Base-by-base conservation (phyloP, 352 stramenopile genomes). In the Globisporangium parvum region DNA sequence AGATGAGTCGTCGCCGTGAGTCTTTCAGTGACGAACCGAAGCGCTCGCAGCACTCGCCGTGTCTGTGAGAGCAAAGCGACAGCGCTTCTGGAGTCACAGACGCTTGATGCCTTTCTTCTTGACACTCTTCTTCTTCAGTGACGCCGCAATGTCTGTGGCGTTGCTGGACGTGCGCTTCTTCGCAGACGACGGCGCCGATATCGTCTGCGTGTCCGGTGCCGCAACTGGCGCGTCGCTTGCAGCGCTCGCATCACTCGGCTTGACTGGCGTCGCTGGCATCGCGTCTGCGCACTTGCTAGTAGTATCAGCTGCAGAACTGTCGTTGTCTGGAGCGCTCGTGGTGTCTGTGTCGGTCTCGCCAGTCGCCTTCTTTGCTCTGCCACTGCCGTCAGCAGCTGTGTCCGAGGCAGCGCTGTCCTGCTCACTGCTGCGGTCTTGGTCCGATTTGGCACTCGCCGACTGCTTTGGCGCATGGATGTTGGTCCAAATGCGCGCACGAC, bases 401-500 rank as follows among this genome's bases (percentile, higher is more conserved):
- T 21, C 35, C 24, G 41, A 5, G 17, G 15, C 23, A 24, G 33
- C 1, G 47, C 39, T n/a, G 10, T 23, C 17, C 17, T 23, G 41
- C 41, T 10, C 41, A 23, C 9, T 47, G 41, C 41, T 47, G 41
- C 41, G 11, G 5, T 28, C 21, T 12, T 9, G 20, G 35, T 47
- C 35, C 6, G 20, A 9, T 20, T 45, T 55, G 14, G 15, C 9
- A 6, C 10, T 63, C 26, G 53, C 51, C 26, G 35, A 42, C 15
- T 60, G 59, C 14, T 87, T 88, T 9, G 75, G 71, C 18, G 93
- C 92, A 63, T 98, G 93, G 48, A 98, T 96, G 31, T 58, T 74
- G 11, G 93, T 97, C 82, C 93, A 93, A 14, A 98, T 66, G 59
- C 73, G 85, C 6, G 92, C 93, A 42, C 90, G 86, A 21, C 81